Conservation (phyloP, 305 asterid species). For the Solanum hybrid region DNA sequence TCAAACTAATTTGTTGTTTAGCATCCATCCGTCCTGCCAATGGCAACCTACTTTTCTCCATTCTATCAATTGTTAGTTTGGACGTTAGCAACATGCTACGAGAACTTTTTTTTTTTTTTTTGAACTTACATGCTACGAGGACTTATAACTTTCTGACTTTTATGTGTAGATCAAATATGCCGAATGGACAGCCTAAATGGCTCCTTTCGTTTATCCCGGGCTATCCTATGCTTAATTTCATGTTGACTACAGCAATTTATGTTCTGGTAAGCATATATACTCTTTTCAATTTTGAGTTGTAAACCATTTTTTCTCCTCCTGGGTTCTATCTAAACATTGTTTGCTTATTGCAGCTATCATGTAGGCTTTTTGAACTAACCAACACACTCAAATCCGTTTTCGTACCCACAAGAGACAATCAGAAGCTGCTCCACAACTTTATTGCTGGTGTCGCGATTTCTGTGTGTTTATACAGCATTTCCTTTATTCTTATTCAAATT, state of each 20-base stretch:
- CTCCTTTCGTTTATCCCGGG: conserved; percentile 73
- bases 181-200: conserved; percentile 95
- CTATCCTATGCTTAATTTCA: conserved; percentile 81
- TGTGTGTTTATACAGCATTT: conserved; percentile 43
- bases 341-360: conserved; percentile 51
- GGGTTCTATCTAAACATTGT: not conserved
- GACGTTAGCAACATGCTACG: not conserved
- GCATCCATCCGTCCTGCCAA: no score
- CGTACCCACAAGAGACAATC: conserved; percentile 62
- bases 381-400: conserved; percentile 77
- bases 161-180: conserved; percentile 62
- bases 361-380: conserved; percentile 77
- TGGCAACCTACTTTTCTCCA: no score
- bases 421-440: conserved; percentile 55
- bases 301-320: not conserved
- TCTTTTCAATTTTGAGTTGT: not conserved
- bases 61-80: not conserved
- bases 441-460: conserved; percentile 65
- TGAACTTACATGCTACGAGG: not conserved
- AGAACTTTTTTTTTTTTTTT: not conserved
- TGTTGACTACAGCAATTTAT: conserved; percentile 73
- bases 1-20: no score
- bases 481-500: conserved; percentile 69
- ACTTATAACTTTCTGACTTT: not conserved
- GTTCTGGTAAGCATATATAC: conserved; percentile 45